Evolutionary conservation across 495 filamentous ascomycete species (phyloP).

Genomic region (Hyaloscypha bicolor): DNA sequence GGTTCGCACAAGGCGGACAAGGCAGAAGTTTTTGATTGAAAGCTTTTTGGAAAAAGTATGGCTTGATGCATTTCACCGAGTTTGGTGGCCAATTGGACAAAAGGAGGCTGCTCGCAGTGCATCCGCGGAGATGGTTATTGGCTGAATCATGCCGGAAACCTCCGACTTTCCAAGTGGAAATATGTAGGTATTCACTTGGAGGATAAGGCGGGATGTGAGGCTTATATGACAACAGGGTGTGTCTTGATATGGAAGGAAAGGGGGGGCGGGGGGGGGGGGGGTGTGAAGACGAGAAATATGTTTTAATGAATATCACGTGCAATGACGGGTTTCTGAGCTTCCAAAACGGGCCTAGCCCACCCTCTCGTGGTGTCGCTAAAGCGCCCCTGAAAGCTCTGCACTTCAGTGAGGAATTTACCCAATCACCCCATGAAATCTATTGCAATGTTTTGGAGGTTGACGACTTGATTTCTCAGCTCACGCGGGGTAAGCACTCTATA

Average conservation of each 20-base stretch:
- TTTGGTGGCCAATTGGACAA: neutral
- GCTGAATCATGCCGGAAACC: neutral
- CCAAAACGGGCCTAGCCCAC: neutral
- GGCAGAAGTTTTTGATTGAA: neutral
- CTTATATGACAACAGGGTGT: neutral
- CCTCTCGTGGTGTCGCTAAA: neutral
- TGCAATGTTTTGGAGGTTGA: too few relatives aligned
- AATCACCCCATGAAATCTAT: too few relatives aligned
- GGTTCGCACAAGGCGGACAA: neutral
- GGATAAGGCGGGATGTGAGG: neutral
- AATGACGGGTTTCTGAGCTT: neutral
- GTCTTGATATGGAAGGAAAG: too few relatives aligned
- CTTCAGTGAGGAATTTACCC: too few relatives aligned
- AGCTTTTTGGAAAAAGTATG: neutral
- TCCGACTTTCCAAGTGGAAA: neutral
- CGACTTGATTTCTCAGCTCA: too few relatives aligned
- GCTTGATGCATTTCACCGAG: neutral
- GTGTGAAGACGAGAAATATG: neutral
- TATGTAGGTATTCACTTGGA: neutral
- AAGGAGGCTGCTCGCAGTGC: neutral
- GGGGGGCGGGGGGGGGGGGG: neutral
- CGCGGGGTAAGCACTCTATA: too few relatives aligned
- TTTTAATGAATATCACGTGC: neutral
- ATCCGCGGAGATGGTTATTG: neutral
- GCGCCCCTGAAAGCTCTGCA: too few relatives aligned